phyloP scores from a whole-genome alignment of 2,329 filamentous ascomycete genomes.

The Colletotrichum liaoningense region DNA sequence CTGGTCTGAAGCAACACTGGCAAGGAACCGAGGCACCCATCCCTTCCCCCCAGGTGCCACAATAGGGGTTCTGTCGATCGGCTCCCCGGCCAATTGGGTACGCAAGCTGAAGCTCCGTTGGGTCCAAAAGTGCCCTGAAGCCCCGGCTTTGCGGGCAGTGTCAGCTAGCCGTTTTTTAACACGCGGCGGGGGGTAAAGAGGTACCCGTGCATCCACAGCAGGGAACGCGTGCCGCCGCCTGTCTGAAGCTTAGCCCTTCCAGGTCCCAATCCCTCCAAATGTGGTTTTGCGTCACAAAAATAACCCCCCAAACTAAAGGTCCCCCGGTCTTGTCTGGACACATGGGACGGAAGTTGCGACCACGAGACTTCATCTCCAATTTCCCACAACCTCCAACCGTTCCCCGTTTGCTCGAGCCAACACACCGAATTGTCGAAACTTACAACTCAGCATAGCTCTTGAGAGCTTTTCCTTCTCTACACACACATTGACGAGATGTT shows the following conservation, averaged over 20 bases:
- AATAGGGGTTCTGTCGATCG: conserved; percentile 17
- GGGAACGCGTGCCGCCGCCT: neutral
- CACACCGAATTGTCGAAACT: neutral
- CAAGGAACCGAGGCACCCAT: neutral
- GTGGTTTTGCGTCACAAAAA: conserved; percentile 29
- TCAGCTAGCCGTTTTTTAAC: neutral
- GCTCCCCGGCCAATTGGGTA: neutral
- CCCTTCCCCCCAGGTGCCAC: neutral
- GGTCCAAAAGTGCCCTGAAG: neutral
- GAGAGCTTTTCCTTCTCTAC: neutral
- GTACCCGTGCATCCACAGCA: neutral
- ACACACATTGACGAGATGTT: conserved; percentile 13
- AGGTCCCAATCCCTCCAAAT: neutral
- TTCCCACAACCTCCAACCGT: neutral
- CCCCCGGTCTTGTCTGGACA: conserved; percentile 11
- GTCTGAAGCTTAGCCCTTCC: conserved; percentile 25
- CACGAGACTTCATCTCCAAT: conserved; percentile 26
- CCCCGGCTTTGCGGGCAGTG: conserved; percentile 3
- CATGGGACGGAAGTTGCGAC: conserved; percentile 30
- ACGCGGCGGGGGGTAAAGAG: neutral
- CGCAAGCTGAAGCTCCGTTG: neutral
- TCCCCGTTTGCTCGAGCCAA: neutral
- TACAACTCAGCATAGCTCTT: neutral
- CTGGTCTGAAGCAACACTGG: neutral
- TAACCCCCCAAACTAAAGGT: conserved; percentile 4